Conservation (phyloP, 23 red algal species). For the Pyropia haitanensis region DNA sequence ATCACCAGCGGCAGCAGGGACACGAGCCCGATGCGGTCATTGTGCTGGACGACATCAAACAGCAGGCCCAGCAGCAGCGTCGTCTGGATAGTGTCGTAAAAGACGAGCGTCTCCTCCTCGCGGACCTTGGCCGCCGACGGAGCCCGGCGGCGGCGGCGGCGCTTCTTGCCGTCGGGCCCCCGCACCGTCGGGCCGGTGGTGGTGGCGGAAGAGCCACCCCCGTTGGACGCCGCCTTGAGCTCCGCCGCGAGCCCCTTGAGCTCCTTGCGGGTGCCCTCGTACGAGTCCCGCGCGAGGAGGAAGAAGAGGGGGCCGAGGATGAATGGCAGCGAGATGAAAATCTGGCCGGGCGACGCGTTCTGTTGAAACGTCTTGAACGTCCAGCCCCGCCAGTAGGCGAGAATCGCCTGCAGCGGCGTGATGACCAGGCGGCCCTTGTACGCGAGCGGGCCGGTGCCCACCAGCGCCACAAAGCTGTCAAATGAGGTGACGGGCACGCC, state of each 20-base stretch:
- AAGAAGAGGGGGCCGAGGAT: conserved; percentile 59
- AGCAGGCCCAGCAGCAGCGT: conserved; percentile 58
- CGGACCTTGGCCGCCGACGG: conserved; percentile 37
- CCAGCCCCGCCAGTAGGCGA: too few relatives aligned
- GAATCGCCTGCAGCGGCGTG: conserved; percentile 40
- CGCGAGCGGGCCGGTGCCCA: conserved; percentile 5
- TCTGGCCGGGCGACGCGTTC: conserved; percentile 57
- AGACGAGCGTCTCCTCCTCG: conserved; percentile 52
- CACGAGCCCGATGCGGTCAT: conserved; percentile 34
- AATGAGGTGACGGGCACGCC: conserved; percentile 21
- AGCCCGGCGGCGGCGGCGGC: conserved; percentile 18
- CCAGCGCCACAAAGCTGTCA: conserved; percentile 49
- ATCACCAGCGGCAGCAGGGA: conserved; percentile 39
- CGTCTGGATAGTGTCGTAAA: conserved; percentile 64
- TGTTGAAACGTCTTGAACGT: conserved; percentile 2
- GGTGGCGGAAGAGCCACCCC: too few relatives aligned
- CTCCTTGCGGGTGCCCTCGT: conserved; percentile 35
- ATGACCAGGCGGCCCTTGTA: conserved; percentile 59
- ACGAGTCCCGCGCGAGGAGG: conserved; percentile 31
- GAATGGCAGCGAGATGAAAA: conserved; percentile 51
- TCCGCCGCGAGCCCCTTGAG: conserved; percentile 64
- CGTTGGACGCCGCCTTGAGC: conserved; percentile 44
- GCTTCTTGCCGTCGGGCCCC: conserved; percentile 17
- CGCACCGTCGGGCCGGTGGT: too few relatives aligned
- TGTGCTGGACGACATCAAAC: conserved; percentile 49